Percentiles rank a stretch among this genome's conserved stretches.
Conservation (phyloP, 2,329 filamentous ascomycete genomes). For the Escovopsis weberi region DNA sequence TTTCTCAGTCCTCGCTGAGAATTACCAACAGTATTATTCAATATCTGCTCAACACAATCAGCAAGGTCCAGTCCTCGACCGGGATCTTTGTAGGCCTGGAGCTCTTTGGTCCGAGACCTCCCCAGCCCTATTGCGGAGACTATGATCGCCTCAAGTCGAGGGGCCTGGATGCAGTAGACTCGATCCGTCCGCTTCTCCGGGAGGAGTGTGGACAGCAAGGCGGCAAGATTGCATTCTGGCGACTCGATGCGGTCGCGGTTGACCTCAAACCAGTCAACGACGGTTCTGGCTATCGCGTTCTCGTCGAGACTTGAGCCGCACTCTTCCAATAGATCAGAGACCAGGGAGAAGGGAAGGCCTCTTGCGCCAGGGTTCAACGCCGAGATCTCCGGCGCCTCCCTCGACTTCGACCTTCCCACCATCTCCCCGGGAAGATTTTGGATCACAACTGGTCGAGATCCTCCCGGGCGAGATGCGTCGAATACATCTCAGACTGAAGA, state of each 20-base stretch:
- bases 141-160: constrained; percentile 50
- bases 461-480: too few species aligned
- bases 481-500: too few species aligned
- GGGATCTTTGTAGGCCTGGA: constrained; percentile 46
- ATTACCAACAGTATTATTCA: constrained; percentile 41
- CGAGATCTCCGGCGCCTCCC: constrained; percentile 1
- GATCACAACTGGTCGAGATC: background rate
- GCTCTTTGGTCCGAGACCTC: constrained; percentile 40
- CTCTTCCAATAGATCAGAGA: constrained; percentile 58
- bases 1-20: background rate
- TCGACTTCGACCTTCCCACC: background rate
- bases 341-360: constrained; percentile 51
- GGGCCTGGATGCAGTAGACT: constrained; percentile 56
- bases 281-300: constrained; percentile 20
- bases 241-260: constrained; percentile 45
- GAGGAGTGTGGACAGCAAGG: constrained; percentile 61
- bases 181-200: constrained; percentile 65
- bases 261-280: constrained; percentile 53
- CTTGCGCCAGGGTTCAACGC: constrained; percentile 22
- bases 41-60: constrained; percentile 51
- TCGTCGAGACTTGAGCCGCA: constrained; percentile 33
- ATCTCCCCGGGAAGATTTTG: background rate
- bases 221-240: constrained; percentile 40
- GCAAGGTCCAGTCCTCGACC: constrained; percentile 52
- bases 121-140: constrained; percentile 52